Evolutionary conservation across 2,329 filamentous ascomycete species (phyloP).

Genomic region (Exophiala sp.): DNA sequence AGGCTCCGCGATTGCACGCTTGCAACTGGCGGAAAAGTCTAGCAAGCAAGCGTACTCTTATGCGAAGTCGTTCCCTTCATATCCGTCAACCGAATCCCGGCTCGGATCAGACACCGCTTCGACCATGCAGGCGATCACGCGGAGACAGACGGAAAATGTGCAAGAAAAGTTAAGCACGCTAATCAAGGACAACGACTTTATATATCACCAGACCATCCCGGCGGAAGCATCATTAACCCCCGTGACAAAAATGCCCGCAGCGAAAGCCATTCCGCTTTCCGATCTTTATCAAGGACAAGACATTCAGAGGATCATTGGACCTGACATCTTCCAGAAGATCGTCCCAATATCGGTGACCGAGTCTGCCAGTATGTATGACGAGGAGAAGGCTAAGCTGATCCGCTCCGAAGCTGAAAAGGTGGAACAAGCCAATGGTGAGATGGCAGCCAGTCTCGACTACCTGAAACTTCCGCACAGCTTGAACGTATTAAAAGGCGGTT

Average conservation of each 20-base stretch:
- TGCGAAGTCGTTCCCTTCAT: constrained; percentile 73
- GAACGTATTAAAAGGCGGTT: constrained; percentile 84
- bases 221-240: constrained; percentile 73
- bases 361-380: constrained; percentile 92
- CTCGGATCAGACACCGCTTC: constrained; percentile 71
- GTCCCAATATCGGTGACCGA: constrained; percentile 94
- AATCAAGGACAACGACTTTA: constrained; percentile 92
- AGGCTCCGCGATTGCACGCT: constrained; percentile 73
- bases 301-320: constrained; percentile 92
- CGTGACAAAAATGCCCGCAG: constrained; percentile 85
- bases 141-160: constrained; percentile 71
- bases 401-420: constrained; percentile 90
- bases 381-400: constrained; percentile 94
- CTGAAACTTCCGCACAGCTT: constrained; percentile 81
- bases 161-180: constrained; percentile 73
- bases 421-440: constrained; percentile 86
- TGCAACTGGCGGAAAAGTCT: constrained; percentile 72
- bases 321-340: constrained; percentile 94
- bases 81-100: constrained; percentile 74
- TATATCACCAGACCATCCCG: constrained; percentile 90
- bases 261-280: constrained; percentile 93
- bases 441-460: constrained; percentile 92
- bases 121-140: constrained; percentile 71
- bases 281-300: constrained; percentile 96
- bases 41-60: constrained; percentile 71